A percentile compares a stretch with the other conserved stretches of the same genome.
Evolutionary conservation across 1,139 yeast species (phyloP).

Genomic region (Yamadazyma oceani): DNA sequence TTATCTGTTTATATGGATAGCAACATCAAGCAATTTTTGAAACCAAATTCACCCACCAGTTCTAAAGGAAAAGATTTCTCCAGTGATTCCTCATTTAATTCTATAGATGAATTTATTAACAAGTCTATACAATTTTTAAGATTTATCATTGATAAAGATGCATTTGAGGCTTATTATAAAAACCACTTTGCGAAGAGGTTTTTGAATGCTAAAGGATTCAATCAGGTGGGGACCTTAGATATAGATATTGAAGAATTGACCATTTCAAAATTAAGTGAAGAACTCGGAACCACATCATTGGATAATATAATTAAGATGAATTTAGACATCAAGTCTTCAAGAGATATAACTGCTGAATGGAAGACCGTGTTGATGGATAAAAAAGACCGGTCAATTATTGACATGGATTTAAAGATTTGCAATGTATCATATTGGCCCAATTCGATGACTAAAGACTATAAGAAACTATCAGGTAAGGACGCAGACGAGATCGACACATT

Average conservation of each 20-base stretch:
- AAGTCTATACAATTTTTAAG: conserved; percentile 63
- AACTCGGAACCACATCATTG: conserved; percentile 78
- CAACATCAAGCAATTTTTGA: conserved; percentile 54
- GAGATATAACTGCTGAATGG: conserved; percentile 60
- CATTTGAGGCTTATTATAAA: conserved; percentile 83
- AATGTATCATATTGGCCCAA: conserved; percentile 54
- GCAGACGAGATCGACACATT: conserved; percentile 42
- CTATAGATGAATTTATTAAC: conserved; percentile 54
- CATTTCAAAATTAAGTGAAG: conserved; percentile 70
- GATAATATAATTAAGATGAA: conserved; percentile 88
- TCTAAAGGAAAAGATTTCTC: conserved; percentile 18
- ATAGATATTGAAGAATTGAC: conserved; percentile 70
- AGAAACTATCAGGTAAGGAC: conserved; percentile 39
- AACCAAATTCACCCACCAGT: conserved; percentile 31
- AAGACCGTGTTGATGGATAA: conserved; percentile 22
- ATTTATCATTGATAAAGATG: conserved; percentile 78
- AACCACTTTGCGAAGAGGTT: conserved; percentile 87
- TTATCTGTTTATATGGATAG: conserved; percentile 77
- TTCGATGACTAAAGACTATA: conserved; percentile 60
- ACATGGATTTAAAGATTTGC: conserved; percentile 55
- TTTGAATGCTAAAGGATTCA: conserved; percentile 46
- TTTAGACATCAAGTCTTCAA: conserved; percentile 71
- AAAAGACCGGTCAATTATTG: conserved; percentile 23
- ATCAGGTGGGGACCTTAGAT: conserved; percentile 16
- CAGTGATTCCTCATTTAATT: conserved; percentile 24